Evolutionary conservation across 257 asterid genomes (phyloP).

Genomic region (Echium plantagineum): DNA sequence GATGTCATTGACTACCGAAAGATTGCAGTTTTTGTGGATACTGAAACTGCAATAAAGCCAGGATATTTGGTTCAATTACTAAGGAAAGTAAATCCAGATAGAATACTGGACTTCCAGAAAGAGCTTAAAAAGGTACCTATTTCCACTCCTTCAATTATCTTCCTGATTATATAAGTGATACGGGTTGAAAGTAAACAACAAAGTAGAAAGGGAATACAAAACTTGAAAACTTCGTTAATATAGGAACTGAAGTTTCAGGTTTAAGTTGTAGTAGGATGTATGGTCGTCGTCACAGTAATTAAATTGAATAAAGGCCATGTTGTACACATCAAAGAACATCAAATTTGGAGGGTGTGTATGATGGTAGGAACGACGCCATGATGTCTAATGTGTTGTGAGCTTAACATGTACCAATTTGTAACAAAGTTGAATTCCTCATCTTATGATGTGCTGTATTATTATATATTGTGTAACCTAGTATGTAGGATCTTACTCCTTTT

Average conservation of each 20-base stretch:
- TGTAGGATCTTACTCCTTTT: not conserved
- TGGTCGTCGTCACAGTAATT: no score
- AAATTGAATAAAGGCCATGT: no score
- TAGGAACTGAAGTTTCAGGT: no score
- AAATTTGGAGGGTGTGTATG: no score
- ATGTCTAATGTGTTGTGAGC: no score
- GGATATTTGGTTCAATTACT: slow-evolving; percentile 67
- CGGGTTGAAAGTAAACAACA: no score
- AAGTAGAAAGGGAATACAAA: no score
- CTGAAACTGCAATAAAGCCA: slow-evolving; percentile 60
- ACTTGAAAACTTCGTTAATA: no score
- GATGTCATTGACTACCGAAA: slow-evolving; percentile 85
- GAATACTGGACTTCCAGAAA: slow-evolving; percentile 65
- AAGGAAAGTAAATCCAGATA: slow-evolving; percentile 36
- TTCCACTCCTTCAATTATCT: slow-evolving; percentile 3
- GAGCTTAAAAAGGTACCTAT: slow-evolving; percentile 59
- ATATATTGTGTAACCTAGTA: not conserved
- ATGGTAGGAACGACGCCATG: not conserved
- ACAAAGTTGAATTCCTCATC: not conserved
- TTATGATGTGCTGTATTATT: not conserved
- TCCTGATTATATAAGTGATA: not conserved
- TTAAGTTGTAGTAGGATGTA: no score
- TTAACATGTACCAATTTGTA: not conserved
- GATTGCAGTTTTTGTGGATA: slow-evolving; percentile 68
- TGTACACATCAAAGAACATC: no score